Conservation (phyloP, 73 alveolate species). For the Tetrahymena borealis region DNA sequence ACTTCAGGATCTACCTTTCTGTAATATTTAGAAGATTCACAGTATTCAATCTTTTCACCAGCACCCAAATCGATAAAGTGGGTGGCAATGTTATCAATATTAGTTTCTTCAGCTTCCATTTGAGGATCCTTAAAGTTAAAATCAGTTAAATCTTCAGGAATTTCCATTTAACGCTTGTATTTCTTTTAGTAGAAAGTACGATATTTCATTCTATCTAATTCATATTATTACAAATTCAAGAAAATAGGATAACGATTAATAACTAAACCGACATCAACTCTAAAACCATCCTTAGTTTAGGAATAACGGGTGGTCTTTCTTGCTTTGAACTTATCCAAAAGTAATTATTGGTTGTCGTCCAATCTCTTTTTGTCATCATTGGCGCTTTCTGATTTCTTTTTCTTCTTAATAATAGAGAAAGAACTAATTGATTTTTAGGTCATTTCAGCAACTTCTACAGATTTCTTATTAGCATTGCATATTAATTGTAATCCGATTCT, state of each 20-base stretch:
- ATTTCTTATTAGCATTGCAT: not conserved
- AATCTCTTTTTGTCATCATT: not conserved
- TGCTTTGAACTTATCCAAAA: not conserved
- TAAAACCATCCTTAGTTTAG: not conserved
- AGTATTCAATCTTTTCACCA: slow-evolving; percentile 20
- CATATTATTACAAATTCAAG: slow-evolving; percentile 19
- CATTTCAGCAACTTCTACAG: not conserved
- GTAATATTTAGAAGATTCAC: slow-evolving; percentile 50
- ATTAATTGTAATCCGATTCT: not conserved
- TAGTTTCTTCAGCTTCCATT: not conserved
- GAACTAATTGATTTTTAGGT: not conserved
- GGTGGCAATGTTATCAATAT: slow-evolving; percentile 41
- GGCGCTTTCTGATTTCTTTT: not conserved
- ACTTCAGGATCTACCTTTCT: slow-evolving; percentile 45
- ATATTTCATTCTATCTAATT: slow-evolving; percentile 19
- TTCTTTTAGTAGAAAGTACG: not conserved
- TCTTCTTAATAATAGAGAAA: not conserved
- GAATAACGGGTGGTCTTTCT: not conserved
- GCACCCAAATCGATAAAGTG: slow-evolving; percentile 24
- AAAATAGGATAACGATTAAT: slow-evolving; percentile 42
- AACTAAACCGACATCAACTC: slow-evolving; percentile 44
- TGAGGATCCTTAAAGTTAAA: not conserved
- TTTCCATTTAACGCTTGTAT: not conserved
- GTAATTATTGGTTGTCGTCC: not conserved
- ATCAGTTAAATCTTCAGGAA: not conserved